Evolutionary conservation across 306 rosid genomes (phyloP).

Genomic region (Lithocarpus polystachyus): DNA sequence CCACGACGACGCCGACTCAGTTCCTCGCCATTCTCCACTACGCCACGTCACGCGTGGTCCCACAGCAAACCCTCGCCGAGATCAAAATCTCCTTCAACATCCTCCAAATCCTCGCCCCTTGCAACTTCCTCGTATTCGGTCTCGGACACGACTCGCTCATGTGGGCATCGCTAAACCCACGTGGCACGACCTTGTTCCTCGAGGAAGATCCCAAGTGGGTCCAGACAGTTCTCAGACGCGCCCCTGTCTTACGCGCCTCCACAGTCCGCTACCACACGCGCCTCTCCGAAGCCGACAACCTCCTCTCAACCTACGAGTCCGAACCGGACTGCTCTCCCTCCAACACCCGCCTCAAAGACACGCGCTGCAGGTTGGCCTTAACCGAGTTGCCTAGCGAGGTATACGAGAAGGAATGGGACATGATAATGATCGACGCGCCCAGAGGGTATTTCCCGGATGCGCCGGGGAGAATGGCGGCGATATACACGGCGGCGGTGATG

Average conservation of each 20-base stretch:
- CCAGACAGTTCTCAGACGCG: conserved; percentile 34
- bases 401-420: conserved; percentile 72
- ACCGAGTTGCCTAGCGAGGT: conserved; percentile 44
- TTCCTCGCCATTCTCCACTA: conserved; percentile 69
- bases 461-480: conserved; percentile 81
- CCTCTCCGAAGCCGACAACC: conserved; percentile 41
- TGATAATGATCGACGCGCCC: conserved; percentile 85
- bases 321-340: conserved; percentile 37
- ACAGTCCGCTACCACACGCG: conserved; percentile 53
- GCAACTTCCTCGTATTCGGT: conserved; percentile 82
- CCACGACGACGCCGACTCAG: conserved; percentile 26
- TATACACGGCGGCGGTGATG: conserved; percentile 78
- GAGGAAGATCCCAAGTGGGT: conserved; percentile 83
- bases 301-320: conserved; percentile 39
- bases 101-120: conserved; percentile 52
- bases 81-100: conserved; percentile 46
- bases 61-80: conserved; percentile 58
- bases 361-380: conserved; percentile 52
- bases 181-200: conserved; percentile 72
- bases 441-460: conserved; percentile 53
- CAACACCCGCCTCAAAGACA: conserved; percentile 13
- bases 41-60: conserved; percentile 52
- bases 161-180: conserved; percentile 84
- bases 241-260: conserved; percentile 50
- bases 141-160: conserved; percentile 80